Conservation (phyloP, 768 basidiomycete genomes). For the Amanita inopinata region DNA sequence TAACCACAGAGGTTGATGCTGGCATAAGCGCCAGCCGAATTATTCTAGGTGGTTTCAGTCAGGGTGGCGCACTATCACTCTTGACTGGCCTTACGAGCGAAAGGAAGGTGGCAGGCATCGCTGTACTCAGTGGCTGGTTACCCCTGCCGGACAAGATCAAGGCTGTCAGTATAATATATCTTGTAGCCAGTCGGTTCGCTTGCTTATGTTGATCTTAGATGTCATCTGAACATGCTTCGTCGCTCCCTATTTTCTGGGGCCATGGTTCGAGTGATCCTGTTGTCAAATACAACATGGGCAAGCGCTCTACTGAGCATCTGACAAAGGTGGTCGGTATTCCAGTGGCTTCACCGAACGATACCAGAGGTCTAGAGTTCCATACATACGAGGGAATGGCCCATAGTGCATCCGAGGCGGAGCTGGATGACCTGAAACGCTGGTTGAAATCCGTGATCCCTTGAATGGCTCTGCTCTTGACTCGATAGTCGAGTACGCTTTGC, state of each 20-base stretch:
- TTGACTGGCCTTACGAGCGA: slow-evolving; percentile 62
- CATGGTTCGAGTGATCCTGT: slow-evolving; percentile 73
- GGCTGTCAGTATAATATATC: slow-evolving; percentile 46
- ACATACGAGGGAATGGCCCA: slow-evolving; percentile 64
- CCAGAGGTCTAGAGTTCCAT: slow-evolving; percentile 56
- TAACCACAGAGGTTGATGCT: slow-evolving; percentile 63
- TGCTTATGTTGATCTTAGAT: too few species aligned
- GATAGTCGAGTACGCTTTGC: too few species aligned
- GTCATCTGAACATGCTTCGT: slow-evolving; percentile 44
- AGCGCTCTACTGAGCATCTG: slow-evolving; percentile 48
- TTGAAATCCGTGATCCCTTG: slow-evolving; percentile 51
- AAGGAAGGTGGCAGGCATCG: slow-evolving; percentile 62
- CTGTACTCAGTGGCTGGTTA: slow-evolving; percentile 72
- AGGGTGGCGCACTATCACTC: slow-evolving; percentile 75
- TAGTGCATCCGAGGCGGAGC: slow-evolving; percentile 50
- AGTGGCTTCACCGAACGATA: slow-evolving; percentile 24
- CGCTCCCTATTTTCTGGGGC: slow-evolving; percentile 78
- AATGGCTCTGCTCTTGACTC: too few species aligned
- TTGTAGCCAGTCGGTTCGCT: too few species aligned
- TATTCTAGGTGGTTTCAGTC: slow-evolving; percentile 83
- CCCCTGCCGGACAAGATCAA: slow-evolving; percentile 59
- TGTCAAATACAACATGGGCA: slow-evolving; percentile 46
- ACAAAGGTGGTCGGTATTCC: slow-evolving; percentile 43
- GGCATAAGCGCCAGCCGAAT: slow-evolving; percentile 64
- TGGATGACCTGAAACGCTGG: slow-evolving; percentile 64